phyloP scores from a whole-genome alignment of 306 rosid species.

The Castanospermum australe region DNA sequence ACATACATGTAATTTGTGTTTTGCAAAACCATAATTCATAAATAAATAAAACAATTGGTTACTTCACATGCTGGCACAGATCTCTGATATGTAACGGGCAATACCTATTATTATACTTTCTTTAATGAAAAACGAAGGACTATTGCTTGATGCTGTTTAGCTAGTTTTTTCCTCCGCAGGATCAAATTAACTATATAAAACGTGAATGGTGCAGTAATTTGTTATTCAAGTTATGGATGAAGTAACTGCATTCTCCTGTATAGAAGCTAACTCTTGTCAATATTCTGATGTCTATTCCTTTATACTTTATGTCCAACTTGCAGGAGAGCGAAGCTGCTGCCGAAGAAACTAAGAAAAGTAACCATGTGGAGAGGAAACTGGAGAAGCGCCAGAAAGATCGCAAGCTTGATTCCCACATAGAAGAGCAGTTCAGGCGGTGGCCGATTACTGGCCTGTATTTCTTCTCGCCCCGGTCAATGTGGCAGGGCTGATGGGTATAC shows the following conservation, averaged over 20 bases:
- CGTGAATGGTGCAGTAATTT: not conserved
- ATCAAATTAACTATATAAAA: not conserved
- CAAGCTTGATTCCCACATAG: constrained; percentile 39
- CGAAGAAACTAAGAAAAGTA: constrained; percentile 47
- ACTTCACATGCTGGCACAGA: not conserved
- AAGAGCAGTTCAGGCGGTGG: constrained; percentile 50
- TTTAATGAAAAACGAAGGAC: not conserved
- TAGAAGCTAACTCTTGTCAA: not conserved
- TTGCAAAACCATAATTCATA: not conserved
- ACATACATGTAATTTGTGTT: not conserved
- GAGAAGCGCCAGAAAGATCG: constrained; percentile 51
- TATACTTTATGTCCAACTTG: not conserved
- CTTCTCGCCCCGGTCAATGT: constrained; percentile 56
- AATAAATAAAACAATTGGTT: too few species aligned
- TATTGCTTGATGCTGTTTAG: not conserved
- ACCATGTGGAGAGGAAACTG: constrained; percentile 39
- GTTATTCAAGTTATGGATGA: not conserved
- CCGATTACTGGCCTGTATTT: constrained; percentile 42
- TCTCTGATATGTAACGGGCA: not conserved
- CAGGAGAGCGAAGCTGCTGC: constrained; percentile 40
- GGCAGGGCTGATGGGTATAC: constrained; percentile 53
- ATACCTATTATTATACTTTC: not conserved
- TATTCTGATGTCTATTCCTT: not conserved
- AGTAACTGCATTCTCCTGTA: not conserved
- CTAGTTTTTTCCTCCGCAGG: not conserved